Base-by-base conservation (phyloP, 2,329 filamentous ascomycete species). In the Fusarium buharicum region DNA sequence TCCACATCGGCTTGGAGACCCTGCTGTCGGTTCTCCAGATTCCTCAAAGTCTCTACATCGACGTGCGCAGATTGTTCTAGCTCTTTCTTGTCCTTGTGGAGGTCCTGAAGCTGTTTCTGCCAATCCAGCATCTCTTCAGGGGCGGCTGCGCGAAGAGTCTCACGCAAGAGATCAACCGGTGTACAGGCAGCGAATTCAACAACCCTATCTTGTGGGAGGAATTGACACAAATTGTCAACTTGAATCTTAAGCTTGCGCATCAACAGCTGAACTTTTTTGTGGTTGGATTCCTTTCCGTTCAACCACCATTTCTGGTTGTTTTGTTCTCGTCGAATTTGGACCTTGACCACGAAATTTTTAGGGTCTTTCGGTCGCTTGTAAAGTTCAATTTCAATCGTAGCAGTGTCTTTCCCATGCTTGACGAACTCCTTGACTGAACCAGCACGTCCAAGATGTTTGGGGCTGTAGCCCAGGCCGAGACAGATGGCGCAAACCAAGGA, bases 401-500 rank as follows among this genome's bases (percentile, higher is more conserved):
- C 94, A 68, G 88, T 85, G 46, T 86, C 81, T 64, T 86, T 87
- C 33, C 92, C 93, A 74, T 97, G 91, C 77, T 98, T 98, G 67
- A 99, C 93, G 72, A 95, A 99, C 71, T 97, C 93, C 51, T 90
- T 89, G 55, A 94, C 81, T 13, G 92, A 88, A 69, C 90, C 93
- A 7, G 93, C 93, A 59, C 95, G 89, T 14, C 94, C 95, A 14
- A 99, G 84, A 70, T 93, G 86, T 76, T 89, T 86, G 20, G 93
- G 88, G 28, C 87, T 85, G 82, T 90, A 97, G 43, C 95, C 95
- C 22, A 99, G 80, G 3, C 95, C 95, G 13, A 99, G 79, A 72
- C 95, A 98, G 67, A 99, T 96, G 39, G 95, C 95, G 77, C 95
- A 99, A 38, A 99, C 94, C 22, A 99, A 82, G 0, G 95, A 97